Conservation (phyloP, 768 basidiomycete species). For the Heimioporus sp. region DNA sequence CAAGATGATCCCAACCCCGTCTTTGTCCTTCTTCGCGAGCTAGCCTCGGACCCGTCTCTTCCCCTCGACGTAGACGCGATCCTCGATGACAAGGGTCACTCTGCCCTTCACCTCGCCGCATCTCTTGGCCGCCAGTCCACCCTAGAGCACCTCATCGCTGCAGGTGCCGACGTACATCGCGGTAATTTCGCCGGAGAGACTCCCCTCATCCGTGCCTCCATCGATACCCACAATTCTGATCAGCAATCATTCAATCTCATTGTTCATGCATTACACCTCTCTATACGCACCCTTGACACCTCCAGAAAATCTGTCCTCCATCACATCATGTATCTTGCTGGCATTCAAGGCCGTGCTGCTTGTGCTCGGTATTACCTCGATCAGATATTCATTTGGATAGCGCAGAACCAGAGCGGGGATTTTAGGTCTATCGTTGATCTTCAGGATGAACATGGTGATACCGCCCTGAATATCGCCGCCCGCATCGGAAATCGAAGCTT, state of each 20-base stretch:
- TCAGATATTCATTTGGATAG: slow-evolving; percentile 84
- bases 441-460: slow-evolving; percentile 94
- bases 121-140: slow-evolving; percentile 72
- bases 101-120: slow-evolving; percentile 90
- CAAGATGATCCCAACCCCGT: slow-evolving; percentile 65
- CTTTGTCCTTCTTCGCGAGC: slow-evolving; percentile 63
- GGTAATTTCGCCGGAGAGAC: slow-evolving; percentile 96
- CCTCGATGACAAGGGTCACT: slow-evolving; percentile 93
- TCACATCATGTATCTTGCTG: slow-evolving; percentile 88
- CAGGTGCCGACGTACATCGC: slow-evolving; percentile 84
- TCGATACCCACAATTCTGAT: slow-evolving; percentile 86
- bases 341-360: slow-evolving; percentile 82
- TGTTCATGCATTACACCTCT: slow-evolving; percentile 61
- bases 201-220: slow-evolving; percentile 85
- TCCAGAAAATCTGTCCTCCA: slow-evolving; percentile 85
- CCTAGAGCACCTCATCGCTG: slow-evolving; percentile 65
- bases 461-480: slow-evolving; percentile 92
- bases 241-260: slow-evolving; percentile 69
- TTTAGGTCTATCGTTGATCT: slow-evolving; percentile 83
- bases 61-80: slow-evolving; percentile 71
- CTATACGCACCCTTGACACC: slow-evolving; percentile 87
- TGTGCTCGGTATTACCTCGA: slow-evolving; percentile 91
- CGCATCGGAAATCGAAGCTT: slow-evolving; percentile 87
- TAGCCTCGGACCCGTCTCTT: slow-evolving; percentile 42
- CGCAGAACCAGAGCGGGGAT: slow-evolving; percentile 69